phyloP scores from a whole-genome alignment of 495 filamentous ascomycete genomes.

The Annulohypoxylon maeteangense region DNA sequence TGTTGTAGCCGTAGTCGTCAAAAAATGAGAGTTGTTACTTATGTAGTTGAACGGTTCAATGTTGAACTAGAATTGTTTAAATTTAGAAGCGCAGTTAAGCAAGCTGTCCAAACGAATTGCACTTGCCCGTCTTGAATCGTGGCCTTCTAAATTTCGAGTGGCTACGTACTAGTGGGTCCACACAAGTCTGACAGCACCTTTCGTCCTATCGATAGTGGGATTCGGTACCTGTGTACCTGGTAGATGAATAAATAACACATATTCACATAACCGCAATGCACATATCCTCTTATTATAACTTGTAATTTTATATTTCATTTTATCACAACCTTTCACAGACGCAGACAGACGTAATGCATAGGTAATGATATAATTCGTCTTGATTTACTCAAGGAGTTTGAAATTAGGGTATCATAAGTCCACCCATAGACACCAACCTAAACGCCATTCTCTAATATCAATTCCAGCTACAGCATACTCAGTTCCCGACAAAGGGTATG shows the following conservation, averaged over 20 bases:
- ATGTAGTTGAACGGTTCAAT: slow-evolving; percentile 9
- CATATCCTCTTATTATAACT: not conserved
- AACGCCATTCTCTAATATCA: slow-evolving; percentile 25
- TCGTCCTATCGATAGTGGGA: slow-evolving; percentile 27
- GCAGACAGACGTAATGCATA: not conserved
- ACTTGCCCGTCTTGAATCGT: slow-evolving; percentile 44
- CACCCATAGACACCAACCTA: slow-evolving; percentile 7
- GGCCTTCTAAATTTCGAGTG: slow-evolving; percentile 46
- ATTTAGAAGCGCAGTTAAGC: slow-evolving; percentile 37
- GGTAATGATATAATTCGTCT: not conserved
- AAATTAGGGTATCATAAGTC: slow-evolving; percentile 23
- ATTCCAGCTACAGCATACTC: not conserved
- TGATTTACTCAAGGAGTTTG: not conserved
- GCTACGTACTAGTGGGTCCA: slow-evolving; percentile 27
- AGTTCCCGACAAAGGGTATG: slow-evolving; percentile 74
- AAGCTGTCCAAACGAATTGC: slow-evolving; percentile 32
- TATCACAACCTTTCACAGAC: not conserved
- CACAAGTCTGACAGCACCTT: slow-evolving; percentile 5
- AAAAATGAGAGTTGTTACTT: slow-evolving; percentile 9
- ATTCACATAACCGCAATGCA: not conserved
- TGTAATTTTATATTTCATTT: not conserved
- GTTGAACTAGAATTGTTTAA: slow-evolving; percentile 28
- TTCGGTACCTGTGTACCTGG: not conserved
- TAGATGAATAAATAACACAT: not conserved
- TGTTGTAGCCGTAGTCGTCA: slow-evolving; percentile 11